These are phyloP conservation scores for Penicillium odoratum DNA, from an alignment of 495 filamentous ascomycete species.

Conservation along the genomic window DNA sequence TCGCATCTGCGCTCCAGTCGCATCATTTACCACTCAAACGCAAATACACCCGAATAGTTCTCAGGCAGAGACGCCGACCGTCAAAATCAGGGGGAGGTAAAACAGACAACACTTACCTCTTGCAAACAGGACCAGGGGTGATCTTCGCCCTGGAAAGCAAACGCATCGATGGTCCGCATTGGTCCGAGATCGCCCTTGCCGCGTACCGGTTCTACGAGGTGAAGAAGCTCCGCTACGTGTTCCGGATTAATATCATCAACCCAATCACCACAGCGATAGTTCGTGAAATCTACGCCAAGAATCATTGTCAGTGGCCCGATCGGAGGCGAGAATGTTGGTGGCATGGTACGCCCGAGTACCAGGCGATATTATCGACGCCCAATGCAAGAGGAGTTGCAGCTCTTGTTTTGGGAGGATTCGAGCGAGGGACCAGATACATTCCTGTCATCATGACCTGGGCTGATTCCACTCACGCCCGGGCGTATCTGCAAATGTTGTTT, in stretches of 20 bases:
- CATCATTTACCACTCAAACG: neutral
- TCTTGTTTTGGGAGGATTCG: conserved; percentile 10
- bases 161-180: conserved; percentile 10
- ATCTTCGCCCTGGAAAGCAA: conserved; percentile 8
- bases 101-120: conserved; percentile 6
- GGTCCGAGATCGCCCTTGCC: conserved; percentile 16
- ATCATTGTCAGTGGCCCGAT: conserved; percentile 3
- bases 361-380: conserved; percentile 9
- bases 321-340: neutral
- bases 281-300: neutral
- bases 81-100: neutral
- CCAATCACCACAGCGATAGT: neutral
- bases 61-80: neutral
- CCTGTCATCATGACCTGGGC: conserved; percentile 11
- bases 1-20: neutral
- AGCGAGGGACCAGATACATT: conserved; percentile 6
- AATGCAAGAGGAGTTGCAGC: conserved; percentile 6
- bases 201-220: conserved; percentile 5
- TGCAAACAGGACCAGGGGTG: conserved; percentile 5
- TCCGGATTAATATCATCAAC: conserved; percentile 7
- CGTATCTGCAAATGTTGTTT: conserved; percentile 7
- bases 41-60: neutral
- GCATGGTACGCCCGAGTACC: conserved; percentile 7
- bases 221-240: conserved; percentile 6
- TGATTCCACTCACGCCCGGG: neutral